Evolutionary conservation across 1,284 basidiomycete species (phyloP).

Genomic region (Schizopora paradoxa): DNA sequence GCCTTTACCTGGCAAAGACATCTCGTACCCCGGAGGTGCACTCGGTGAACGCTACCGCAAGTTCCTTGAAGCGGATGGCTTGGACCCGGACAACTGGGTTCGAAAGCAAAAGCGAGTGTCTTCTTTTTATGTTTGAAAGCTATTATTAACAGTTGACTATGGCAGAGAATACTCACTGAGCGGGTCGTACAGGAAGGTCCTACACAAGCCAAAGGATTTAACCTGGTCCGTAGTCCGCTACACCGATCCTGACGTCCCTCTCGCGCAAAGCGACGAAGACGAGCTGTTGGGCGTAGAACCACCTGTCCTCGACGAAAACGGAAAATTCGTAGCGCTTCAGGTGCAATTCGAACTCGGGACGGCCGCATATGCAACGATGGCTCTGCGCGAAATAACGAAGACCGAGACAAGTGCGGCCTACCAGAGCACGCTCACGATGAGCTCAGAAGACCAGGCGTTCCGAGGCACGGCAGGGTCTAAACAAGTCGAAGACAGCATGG

Average conservation of each 20-base stretch:
- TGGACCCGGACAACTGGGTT: slow-evolving; percentile 84
- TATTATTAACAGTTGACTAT: neutral
- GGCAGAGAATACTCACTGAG: slow-evolving; percentile 84
- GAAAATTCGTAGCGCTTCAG: slow-evolving; percentile 82
- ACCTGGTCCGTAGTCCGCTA: slow-evolving; percentile 82
- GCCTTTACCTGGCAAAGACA: slow-evolving; percentile 91
- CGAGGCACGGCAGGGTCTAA: slow-evolving; percentile 40
- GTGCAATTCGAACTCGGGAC: slow-evolving; percentile 77
- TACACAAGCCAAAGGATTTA: slow-evolving; percentile 79
- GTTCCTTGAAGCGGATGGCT: slow-evolving; percentile 77
- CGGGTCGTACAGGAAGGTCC: slow-evolving; percentile 89
- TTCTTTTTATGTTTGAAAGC: neutral
- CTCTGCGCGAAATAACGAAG: slow-evolving; percentile 87
- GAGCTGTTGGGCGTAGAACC: slow-evolving; percentile 74
- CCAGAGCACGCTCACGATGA: slow-evolving; percentile 74
- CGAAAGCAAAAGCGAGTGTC: slow-evolving; percentile 77
- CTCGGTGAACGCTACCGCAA: slow-evolving; percentile 80
- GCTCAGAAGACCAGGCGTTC: slow-evolving; percentile 81
- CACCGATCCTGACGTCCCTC: slow-evolving; percentile 86
- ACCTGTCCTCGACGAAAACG: slow-evolving; percentile 58
- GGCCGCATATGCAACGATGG: slow-evolving; percentile 94
- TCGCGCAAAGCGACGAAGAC: slow-evolving; percentile 95
- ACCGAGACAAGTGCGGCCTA: slow-evolving; percentile 87
- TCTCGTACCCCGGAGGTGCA: slow-evolving; percentile 79
- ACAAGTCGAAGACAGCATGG: slow-evolving; percentile 27